Base-by-base conservation (phyloP, 2,329 filamentous ascomycete genomes). In the Phaeophleospora eucalypticola region DNA sequence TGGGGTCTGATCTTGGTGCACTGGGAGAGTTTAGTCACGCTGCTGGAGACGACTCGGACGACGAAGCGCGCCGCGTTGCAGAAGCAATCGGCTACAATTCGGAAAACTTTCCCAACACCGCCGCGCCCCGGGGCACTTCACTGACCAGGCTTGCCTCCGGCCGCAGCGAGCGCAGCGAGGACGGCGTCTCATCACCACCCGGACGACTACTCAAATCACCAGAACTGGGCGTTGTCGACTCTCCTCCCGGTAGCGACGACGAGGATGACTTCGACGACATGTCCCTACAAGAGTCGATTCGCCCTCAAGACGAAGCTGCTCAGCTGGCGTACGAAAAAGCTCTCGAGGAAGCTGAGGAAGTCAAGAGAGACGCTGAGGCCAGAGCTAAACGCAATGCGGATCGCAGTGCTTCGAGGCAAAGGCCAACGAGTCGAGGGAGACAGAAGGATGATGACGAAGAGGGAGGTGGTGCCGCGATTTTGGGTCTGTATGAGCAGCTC, bases 141-240 rank as follows among this genome's bases (percentile, higher is more conserved):
- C 53, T 65, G 4, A 58, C 60, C 2, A 50, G 60, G 32, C 50
- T 62, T 9, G 58, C 58, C 19, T 62, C 62, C 17, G 57, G 46
- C 3, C 50, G 53, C 4, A 60, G 57, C 14, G 57, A 60, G 8
- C 34, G 49, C 14, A 56, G 53, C 36, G 36, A 45, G 8, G 20
- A 68, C 61, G 58, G 66, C 63, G 47, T 71, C 63, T 1, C 72
- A 73, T 34, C 71, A 73, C 57, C 77, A 76, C 58, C 12, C 75
- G 78, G 24, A 71, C 54, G 61, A 3, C 36, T 67, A 8, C 49
- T 67, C 24, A 65, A 65, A 48, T 65, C 61, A 4, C 65, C 65
- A 2, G 58, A 63, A 4, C 47, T 65, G 14, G 51, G 57, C 16
- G 57, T 57, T 4, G 54, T 64, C 3, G 61, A 64, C 42, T 56